Conservation (phyloP, 805 yeast species). For the Spathaspora girioi region DNA sequence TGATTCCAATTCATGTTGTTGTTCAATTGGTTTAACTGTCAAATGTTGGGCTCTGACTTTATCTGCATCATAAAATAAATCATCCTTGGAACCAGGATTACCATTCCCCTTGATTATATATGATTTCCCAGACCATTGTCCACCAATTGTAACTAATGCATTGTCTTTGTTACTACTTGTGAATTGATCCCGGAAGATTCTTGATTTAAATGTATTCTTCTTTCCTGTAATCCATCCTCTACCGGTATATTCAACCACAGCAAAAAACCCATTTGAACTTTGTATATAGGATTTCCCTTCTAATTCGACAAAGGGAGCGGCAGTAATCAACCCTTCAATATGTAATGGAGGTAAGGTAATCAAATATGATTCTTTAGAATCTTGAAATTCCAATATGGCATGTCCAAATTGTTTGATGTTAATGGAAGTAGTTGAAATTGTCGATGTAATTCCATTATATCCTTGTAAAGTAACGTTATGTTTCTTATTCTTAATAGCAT, state of each 20-base stretch:
- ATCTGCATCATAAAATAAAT: slow-evolving; percentile 62
- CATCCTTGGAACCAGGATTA: slow-evolving; percentile 41
- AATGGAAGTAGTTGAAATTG: slow-evolving; percentile 73
- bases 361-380: slow-evolving; percentile 63
- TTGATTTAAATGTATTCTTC: slow-evolving; percentile 87
- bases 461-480: slow-evolving; percentile 75
- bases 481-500: slow-evolving; percentile 71
- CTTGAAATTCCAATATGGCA: slow-evolving; percentile 65
- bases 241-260: slow-evolving; percentile 78
- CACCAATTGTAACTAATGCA: slow-evolving; percentile 74
- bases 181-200: slow-evolving; percentile 55
- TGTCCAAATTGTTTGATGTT: slow-evolving; percentile 92
- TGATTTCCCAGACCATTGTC: slow-evolving; percentile 89
- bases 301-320: slow-evolving; percentile 91
- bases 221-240: slow-evolving; percentile 95
- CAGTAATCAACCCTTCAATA: slow-evolving; percentile 87
- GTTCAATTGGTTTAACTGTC: slow-evolving; percentile 72
- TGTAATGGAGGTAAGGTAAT: slow-evolving; percentile 93
- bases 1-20: slow-evolving; percentile 78
- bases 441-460: slow-evolving; percentile 83
- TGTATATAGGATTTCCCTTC: slow-evolving; percentile 87
- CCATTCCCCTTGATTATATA: slow-evolving; percentile 55
- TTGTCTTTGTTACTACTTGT: slow-evolving; percentile 51
- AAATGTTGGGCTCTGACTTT: slow-evolving; percentile 51
- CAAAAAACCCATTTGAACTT: slow-evolving; percentile 70